Evolutionary conservation across 1,139 yeast genomes (phyloP).

Genomic region (Suhomyces panamericanus): DNA sequence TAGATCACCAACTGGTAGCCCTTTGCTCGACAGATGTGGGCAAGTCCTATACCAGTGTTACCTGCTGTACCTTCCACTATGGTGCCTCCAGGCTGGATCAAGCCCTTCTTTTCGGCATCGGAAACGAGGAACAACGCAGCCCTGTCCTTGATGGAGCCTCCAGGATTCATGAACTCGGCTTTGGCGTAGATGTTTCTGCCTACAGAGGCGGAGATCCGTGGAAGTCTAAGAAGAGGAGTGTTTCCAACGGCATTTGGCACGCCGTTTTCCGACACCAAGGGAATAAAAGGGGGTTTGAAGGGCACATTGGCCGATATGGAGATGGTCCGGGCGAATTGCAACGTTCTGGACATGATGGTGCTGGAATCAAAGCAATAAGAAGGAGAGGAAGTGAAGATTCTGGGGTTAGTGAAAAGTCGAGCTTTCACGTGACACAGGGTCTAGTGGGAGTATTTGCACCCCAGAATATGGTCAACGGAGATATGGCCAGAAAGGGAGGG

Average conservation of each 20-base stretch:
- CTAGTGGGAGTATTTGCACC: no score
- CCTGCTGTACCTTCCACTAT: conserved; percentile 53
- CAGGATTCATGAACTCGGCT: conserved; percentile 93
- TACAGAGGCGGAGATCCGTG: conserved; percentile 56
- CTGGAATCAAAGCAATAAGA: background rate
- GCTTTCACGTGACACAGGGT: background rate
- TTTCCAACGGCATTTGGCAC: conserved; percentile 81
- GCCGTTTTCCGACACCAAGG: conserved; percentile 61
- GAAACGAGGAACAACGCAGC: conserved; percentile 79
- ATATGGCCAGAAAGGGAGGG: no score
- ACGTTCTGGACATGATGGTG: conserved; percentile 1
- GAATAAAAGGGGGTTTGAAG: conserved; percentile 51
- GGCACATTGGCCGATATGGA: conserved; percentile 23
- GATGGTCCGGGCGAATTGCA: conserved; percentile 15
- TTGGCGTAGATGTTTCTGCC: conserved; percentile 83
- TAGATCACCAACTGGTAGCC: conserved; percentile 84
- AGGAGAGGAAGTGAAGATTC: background rate
- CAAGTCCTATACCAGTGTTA: conserved; percentile 88
- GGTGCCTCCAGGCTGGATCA: conserved; percentile 65
- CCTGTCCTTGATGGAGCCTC: conserved; percentile 90
- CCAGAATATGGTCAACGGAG: no score
- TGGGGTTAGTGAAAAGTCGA: background rate
- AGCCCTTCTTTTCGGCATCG: conserved; percentile 76
- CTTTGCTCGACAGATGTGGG: conserved; percentile 80
- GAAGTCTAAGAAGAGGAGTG: conserved; percentile 75